Percentiles rank a stretch among this genome's conserved stretches.
Evolutionary conservation across 139 green algal genomes (phyloP).

Genomic region (Dunaliella sp.): DNA sequence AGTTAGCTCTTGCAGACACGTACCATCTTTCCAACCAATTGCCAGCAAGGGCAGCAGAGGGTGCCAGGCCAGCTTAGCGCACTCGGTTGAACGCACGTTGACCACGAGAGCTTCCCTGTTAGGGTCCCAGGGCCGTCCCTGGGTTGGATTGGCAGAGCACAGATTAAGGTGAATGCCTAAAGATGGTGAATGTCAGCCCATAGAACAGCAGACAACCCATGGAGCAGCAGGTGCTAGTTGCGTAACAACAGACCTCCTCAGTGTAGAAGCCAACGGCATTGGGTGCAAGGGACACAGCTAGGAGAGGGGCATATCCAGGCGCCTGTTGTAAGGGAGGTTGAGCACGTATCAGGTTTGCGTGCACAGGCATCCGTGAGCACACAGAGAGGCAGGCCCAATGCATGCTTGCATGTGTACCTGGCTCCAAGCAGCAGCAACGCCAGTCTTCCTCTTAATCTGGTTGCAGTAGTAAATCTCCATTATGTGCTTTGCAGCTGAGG

Average conservation of each 20-base stretch:
- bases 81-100: conserved; percentile 46
- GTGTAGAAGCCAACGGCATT: conserved; percentile 53
- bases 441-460: conserved; percentile 28
- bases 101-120: conserved; percentile 37
- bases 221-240: no score
- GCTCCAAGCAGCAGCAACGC: conserved; percentile 32
- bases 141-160: no score
- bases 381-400: not conserved
- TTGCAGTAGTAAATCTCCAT: conserved; percentile 53
- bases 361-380: no score
- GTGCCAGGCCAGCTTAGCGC: conserved; percentile 49
- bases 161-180: no score
- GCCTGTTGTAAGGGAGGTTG: no score
- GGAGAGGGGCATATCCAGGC: conserved; percentile 29
- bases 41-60: conserved; percentile 48
- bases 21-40: conserved; percentile 61
- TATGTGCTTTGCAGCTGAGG: not conserved
- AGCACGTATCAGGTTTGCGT: no score
- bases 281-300: conserved; percentile 40
- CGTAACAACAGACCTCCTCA: conserved; percentile 51
- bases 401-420: conserved; percentile 24
- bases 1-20: not conserved
- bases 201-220: no score
- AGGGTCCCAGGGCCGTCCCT: conserved; percentile 42
- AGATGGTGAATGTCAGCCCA: no score